Percentiles rank a stretch among this genome's conserved stretches.
Conservation (phyloP, 2,329 filamentous ascomycete genomes). For the Zalaria obscura region DNA sequence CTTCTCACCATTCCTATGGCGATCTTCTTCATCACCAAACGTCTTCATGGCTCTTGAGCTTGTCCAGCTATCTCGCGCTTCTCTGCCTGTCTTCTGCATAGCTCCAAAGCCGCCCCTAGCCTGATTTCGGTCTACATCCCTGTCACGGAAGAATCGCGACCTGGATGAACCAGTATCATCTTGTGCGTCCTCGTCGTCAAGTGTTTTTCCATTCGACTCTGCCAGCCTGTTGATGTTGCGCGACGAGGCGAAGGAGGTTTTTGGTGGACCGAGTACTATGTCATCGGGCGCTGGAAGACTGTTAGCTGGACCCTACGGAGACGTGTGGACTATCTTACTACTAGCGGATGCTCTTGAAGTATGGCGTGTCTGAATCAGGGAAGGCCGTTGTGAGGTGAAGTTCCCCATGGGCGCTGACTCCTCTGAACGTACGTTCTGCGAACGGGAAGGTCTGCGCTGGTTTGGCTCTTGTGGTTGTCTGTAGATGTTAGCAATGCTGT, state of each 20-base stretch:
- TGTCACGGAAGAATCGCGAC: conserved; percentile 28
- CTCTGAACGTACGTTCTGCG: conserved; percentile 7
- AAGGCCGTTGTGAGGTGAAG: conserved; percentile 19
- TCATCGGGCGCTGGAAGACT: conserved; percentile 49
- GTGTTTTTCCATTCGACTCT: conserved; percentile 16
- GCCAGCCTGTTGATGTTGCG: conserved; percentile 33
- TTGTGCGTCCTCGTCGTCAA: conserved; percentile 21
- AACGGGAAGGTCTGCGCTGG: conserved; percentile 4
- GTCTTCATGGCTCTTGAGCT: conserved; percentile 43
- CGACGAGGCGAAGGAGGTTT: conserved; percentile 69
- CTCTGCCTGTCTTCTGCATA: conserved; percentile 16
- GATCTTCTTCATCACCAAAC: conserved; percentile 54
- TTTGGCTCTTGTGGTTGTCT: conserved; percentile 7
- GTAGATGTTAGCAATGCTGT: neutral
- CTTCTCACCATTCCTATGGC: conserved; percentile 40
- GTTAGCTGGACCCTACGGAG: conserved; percentile 10
- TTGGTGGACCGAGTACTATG: conserved; percentile 72
- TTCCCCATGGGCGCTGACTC: conserved; percentile 20
- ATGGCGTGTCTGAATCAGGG: conserved; percentile 14
- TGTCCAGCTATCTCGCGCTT: conserved; percentile 52
- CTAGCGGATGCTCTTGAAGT: conserved; percentile 3
- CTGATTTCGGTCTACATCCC: conserved; percentile 23
- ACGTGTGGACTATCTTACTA: conserved; percentile 1
- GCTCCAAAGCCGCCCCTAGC: conserved; percentile 21
- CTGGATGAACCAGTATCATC: conserved; percentile 21